Evolutionary conservation across 371 early-diverging fungal genomes (phyloP).

Genomic region (Funneliformis caledonium): DNA sequence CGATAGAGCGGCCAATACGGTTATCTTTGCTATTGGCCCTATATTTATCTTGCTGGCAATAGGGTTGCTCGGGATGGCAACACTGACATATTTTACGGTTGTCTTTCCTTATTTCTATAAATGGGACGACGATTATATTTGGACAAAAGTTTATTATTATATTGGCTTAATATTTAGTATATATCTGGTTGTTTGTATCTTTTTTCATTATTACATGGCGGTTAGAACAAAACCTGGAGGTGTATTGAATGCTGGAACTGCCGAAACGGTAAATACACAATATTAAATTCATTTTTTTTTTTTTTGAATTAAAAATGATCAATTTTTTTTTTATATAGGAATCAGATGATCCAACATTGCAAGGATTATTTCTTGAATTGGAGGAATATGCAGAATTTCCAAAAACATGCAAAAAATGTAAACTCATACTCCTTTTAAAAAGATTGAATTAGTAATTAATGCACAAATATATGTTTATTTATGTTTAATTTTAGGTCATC

Average conservation of each 20-base stretch:
- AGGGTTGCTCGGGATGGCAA: slow-evolving; percentile 23
- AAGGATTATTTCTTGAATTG: slow-evolving; percentile 53
- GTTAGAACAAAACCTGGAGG: slow-evolving; percentile 37
- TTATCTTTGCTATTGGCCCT: slow-evolving; percentile 27
- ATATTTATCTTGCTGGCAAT: slow-evolving; percentile 30
- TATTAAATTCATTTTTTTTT: background rate
- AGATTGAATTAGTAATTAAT: background rate
- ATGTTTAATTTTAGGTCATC: slow-evolving; percentile 9
- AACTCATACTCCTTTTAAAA: background rate
- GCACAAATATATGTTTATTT: too few species aligned
- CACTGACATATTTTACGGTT: slow-evolving; percentile 20
- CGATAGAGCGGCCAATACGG: slow-evolving; percentile 30
- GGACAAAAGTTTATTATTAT: slow-evolving; percentile 35
- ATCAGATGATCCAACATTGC: slow-evolving; percentile 43
- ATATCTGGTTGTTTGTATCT: slow-evolving; percentile 34
- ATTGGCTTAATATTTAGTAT: slow-evolving; percentile 32
- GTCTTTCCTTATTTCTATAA: slow-evolving; percentile 32
- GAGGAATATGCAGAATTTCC: slow-evolving; percentile 55
- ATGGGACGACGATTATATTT: slow-evolving; percentile 39
- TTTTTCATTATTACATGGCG: slow-evolving; percentile 39
- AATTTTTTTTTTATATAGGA: slow-evolving; percentile 39
- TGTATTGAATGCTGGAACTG: slow-evolving; percentile 21
- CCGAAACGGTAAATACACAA: background rate
- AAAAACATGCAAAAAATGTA: slow-evolving; percentile 60
- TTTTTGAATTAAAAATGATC: background rate